phyloP scores from a whole-genome alignment of 768 basidiomycete species.

The Xerocomellus amylosporus region DNA sequence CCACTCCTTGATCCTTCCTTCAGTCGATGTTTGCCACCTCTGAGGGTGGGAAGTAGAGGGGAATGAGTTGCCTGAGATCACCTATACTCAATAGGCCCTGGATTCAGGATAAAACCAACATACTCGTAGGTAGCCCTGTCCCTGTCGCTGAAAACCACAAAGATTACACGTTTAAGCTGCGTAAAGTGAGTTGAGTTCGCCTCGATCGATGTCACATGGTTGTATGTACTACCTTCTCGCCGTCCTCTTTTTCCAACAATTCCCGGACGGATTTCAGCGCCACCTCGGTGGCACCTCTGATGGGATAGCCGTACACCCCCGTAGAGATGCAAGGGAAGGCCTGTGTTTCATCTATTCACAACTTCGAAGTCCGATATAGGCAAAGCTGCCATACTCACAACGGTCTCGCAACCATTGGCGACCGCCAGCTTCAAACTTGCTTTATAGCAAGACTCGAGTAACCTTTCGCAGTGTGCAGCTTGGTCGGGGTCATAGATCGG shows the following conservation, averaged over 20 bases:
- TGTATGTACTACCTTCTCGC: constrained; percentile 35
- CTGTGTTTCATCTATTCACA: constrained; percentile 34
- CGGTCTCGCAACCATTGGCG: constrained; percentile 55
- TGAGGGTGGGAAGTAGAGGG: constrained; percentile 57
- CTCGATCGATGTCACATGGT: neutral
- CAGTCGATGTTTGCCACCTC: neutral
- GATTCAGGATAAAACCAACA: constrained; percentile 23
- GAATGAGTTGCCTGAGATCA: constrained; percentile 44
- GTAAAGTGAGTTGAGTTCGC: neutral
- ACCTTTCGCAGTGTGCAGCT: constrained; percentile 44
- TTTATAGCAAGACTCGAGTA: constrained; percentile 67
- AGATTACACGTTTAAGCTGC: constrained; percentile 69
- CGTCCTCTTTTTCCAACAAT: constrained; percentile 54
- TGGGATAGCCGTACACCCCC: constrained; percentile 76
- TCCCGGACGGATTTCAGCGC: constrained; percentile 58
- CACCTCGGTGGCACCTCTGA: constrained; percentile 66
- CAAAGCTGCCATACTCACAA: constrained; percentile 42
- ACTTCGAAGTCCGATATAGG: neutral
- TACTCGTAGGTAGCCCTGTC: constrained; percentile 69
- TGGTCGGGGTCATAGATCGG: constrained; percentile 51
- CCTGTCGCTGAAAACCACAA: constrained; percentile 65
- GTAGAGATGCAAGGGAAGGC: constrained; percentile 83
- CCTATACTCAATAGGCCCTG: neutral
- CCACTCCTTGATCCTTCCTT: neutral
- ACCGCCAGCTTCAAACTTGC: constrained; percentile 61